Conservation (phyloP, 2,329 filamentous ascomycete species). For the Curvularia eragrostidis region DNA sequence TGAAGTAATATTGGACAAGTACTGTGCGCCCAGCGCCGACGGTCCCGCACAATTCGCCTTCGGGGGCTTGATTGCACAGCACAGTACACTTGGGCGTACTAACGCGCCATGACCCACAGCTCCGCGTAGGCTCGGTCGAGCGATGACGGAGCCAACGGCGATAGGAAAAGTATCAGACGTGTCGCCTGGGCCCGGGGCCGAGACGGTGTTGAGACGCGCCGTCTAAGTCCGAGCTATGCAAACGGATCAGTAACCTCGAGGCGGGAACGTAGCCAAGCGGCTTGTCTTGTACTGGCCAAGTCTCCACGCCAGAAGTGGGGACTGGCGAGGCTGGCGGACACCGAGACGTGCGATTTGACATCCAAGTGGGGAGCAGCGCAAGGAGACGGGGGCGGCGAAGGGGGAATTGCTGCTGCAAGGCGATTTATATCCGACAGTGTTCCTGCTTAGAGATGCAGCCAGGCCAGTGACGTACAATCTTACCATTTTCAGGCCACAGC, state of each 20-base stretch:
- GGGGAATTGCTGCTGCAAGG: background rate
- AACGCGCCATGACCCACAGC: constrained; percentile 3
- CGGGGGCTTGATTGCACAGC: background rate
- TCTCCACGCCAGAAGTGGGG: background rate
- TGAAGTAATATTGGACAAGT: constrained; percentile 2
- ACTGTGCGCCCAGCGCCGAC: constrained; percentile 12
- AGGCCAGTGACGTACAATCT: constrained; percentile 17
- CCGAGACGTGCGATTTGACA: background rate
- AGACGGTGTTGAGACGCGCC: constrained; percentile 20
- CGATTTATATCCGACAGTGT: constrained; percentile 5
- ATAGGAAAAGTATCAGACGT: constrained; percentile 5
- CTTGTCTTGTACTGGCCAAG: constrained; percentile 14
- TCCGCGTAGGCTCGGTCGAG: constrained; percentile 7
- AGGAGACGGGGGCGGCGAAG: background rate
- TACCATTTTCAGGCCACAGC: constrained; percentile 7
- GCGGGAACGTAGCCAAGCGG: constrained; percentile 9
- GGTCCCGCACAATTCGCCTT: background rate
- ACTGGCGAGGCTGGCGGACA: background rate
- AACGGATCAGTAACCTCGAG: constrained; percentile 21
- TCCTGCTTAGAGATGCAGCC: constrained; percentile 13
- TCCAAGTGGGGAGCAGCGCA: background rate
- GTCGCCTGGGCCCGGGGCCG: constrained; percentile 10
- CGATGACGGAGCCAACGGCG: constrained; percentile 15
- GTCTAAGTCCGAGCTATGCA: constrained; percentile 16
- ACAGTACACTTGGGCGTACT: background rate